Base-by-base conservation (phyloP, 2,329 filamentous ascomycete species). In the Fusarium compactum region DNA sequence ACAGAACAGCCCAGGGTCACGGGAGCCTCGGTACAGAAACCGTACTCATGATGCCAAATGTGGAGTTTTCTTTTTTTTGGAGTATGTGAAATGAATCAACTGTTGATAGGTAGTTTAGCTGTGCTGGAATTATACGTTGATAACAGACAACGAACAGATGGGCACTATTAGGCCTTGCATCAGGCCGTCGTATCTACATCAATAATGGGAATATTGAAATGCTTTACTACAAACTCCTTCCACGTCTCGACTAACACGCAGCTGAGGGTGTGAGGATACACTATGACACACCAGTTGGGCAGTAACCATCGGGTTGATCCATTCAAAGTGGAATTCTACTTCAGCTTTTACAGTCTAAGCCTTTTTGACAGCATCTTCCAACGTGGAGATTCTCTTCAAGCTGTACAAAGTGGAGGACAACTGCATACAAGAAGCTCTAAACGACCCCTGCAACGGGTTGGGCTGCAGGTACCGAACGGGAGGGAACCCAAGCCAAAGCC, bases 401-500 rank as follows among this genome's bases (percentile, higher is more conserved):
- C 50, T 32, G 52, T 38, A 45, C n/a, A 59, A 52, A 51, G 68
- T 71, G 60, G 68, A 62, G 48, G 69, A 70, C 46, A 45, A 58
- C 56, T 60, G 47, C 44, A 53, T 25, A 52, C 27, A 25, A 38
- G 29, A 65, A 50, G 65, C 57, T 66, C 47, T 54, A 59, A 32
- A 58, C 22, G 22, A 71, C 58, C 70, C 70, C 54, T 72, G 59
- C 57, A 50, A 62, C 46, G 43, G 56, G 63, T 72, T 72, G 70
- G 70, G 70, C 70, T 72, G 70, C 70, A 72, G 70, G 70, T 72
- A 72, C 70, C 52, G 62, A 62, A 38, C 54, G 62, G 66, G 62
- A 72, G 70, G 66, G 67, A 72, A 68, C 70, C 70, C 63, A 72
- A 72, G 60, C 67, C 70, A 58, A 72, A 72, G 47, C 50, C 30